Base-by-base conservation (phyloP, 306 rosid species). In the Cicer chorassanicum region DNA sequence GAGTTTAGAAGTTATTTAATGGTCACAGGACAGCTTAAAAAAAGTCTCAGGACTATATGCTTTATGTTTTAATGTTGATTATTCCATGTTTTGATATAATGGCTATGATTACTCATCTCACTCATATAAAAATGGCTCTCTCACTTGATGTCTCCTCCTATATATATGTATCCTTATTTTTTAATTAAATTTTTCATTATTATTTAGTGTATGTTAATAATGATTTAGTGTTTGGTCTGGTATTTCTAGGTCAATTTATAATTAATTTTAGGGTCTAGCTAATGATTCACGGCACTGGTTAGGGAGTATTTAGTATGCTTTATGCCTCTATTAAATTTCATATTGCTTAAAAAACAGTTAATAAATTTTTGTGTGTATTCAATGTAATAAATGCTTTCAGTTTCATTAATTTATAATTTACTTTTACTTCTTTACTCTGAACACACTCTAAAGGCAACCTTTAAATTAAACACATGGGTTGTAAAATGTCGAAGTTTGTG, bases 381-480 rank as follows among this genome's bases (percentile, higher is more conserved):
- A 45, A 46, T 68, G 44, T 68, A 12, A 7, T 68, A 68, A 46
- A 68, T 29, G 59, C 14, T 68, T 68, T 48, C 7, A 8, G n/a
- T 46, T 68, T 46, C 29, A 43, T n/a, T 68, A 4, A 29, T 29
- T 29, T 29, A 29, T 29, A 34, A 15, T 24, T 46, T 46, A 8
- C 18, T 42, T 65, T 44, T 6, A 18, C 10, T 7, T 66, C 41
- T 6, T 66, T 44, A 24, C 57, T 45, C 46, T 36, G 34, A 69
- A 9, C 8, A 14, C 15, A 16, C 63, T 70, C 42, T 9, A 15
- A 38, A 39, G 16, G 45, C 24, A 7, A 51, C 50, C 71, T 65
- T 68, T 12, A 61, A 68, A 60, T 80, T 44, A 34, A 53, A 72
- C 60, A 11, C 36, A 5, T 10, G 50, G 57, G 72, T 21, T 72